phyloP scores from a whole-genome alignment of 495 filamentous ascomycete genomes.

The Neurospora pannonica region DNA sequence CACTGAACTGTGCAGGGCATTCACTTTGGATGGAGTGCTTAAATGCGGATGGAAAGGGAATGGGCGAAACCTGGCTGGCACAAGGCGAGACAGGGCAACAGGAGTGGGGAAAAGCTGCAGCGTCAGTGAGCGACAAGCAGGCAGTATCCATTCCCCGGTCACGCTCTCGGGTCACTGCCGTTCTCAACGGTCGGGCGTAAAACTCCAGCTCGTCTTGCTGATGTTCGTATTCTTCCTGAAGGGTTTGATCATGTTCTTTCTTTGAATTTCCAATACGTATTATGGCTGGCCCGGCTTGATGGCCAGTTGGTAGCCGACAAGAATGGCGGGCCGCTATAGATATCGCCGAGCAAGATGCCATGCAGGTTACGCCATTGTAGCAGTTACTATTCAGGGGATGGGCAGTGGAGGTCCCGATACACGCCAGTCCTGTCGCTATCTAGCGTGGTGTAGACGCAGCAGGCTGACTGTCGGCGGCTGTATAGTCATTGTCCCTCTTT shows the following conservation, averaged over 20 bases:
- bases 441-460: not conserved
- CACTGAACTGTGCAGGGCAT: not conserved
- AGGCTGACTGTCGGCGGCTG: not conserved
- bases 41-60: not conserved
- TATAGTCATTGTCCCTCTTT: not conserved
- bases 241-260: not conserved
- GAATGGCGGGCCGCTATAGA: not conserved
- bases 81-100: not conserved
- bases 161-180: not conserved
- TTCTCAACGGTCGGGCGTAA: not conserved
- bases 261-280: not conserved
- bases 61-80: slow-evolving; percentile 8
- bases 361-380: not conserved
- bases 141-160: slow-evolving; percentile 4
- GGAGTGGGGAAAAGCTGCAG: slow-evolving; percentile 2
- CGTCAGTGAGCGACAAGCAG: not conserved
- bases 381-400: not conserved
- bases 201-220: not conserved
- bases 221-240: not conserved
- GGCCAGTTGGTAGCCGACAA: not conserved
- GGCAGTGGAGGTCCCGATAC: not conserved
- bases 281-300: not conserved
- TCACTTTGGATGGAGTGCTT: not conserved
- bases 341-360: not conserved
- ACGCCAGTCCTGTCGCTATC: not conserved